Evolutionary conservation across 495 filamentous ascomycete species (phyloP), one percentile per base, ranked within the genome.

Genomic region (Aspergillus incahuasiensis): DNA sequence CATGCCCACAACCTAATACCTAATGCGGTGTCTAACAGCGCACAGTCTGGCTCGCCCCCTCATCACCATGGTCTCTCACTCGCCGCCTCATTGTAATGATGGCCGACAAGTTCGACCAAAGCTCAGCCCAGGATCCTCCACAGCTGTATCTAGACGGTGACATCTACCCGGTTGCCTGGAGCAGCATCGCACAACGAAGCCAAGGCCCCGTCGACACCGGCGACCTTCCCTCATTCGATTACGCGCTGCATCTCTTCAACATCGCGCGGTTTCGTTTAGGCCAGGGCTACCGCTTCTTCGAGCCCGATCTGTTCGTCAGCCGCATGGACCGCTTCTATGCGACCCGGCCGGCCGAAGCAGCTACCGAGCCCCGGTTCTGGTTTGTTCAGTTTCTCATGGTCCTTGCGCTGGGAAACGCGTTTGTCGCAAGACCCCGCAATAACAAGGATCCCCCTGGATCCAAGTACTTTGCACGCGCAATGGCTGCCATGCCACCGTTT

Each of bases 401-500:
- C 8, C 67, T 74, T 9, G 69, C 71, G 5, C 68, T 75, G 51
- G 71, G 71, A 6, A 69, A 71, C 41, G 71, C 67, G 1, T 75
- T 75, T 48, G 58, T 72, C 7, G 45, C 57, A 16, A 65, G 56
- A 12, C 11, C 34, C 4, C 25, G 25, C 25, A 28, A 8, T 8
- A 3, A 28, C 4, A 28, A 28, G 25, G 63, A 68, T 18, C 65
- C 69, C 0, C 69, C 69, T 12, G 69, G 71, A 1, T 57, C 68
- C 0, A 68, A 66, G 45, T 64, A 57, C 47, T 75, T 74, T 44
- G 48, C 65, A 5, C 69, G 72, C 19, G 72, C 72, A 3, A 74
- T 73, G 68, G 58, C 69, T 19, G 28, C 66, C 0, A 62, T 75
- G 59, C 72, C 72, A 9, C 62, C 74, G 30, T 40, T 61, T 58